Percentiles rank a stretch among this genome's conserved stretches.
phyloP scores from a whole-genome alignment of 1,284 basidiomycete genomes.

The Moesziomyces sp. region DNA sequence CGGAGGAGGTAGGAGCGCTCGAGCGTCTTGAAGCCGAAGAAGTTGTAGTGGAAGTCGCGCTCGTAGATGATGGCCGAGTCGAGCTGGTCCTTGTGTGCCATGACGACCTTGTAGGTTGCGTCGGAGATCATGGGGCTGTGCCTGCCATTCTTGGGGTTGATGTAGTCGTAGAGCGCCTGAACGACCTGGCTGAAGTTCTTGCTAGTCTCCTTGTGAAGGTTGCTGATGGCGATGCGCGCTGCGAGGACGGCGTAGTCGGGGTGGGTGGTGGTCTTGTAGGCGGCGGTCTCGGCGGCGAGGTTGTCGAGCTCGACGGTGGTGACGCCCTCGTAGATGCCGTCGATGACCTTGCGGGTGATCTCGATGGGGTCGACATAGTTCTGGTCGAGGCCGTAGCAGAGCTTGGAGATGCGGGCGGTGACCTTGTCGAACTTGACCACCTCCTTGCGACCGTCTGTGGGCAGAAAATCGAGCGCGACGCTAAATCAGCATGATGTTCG shows the following conservation, averaged over 20 bases:
- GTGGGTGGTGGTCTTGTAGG: constrained; percentile 90
- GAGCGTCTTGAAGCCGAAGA: constrained; percentile 98
- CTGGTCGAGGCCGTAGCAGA: constrained; percentile 94
- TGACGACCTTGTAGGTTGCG: constrained; percentile 84
- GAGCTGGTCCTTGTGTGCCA: constrained; percentile 82
- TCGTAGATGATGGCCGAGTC: constrained; percentile 98
- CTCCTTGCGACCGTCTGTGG: constrained; percentile 65
- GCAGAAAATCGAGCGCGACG: not conserved
- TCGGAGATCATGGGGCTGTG: constrained; percentile 91
- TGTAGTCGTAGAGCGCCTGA: constrained; percentile 89
- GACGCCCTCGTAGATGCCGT: constrained; percentile 93
- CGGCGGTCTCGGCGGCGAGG: constrained; percentile 86
- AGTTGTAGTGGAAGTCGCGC: constrained; percentile 89
- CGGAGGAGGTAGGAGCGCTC: constrained; percentile 97
- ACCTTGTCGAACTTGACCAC: constrained; percentile 68
- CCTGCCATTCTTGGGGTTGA: constrained; percentile 90
- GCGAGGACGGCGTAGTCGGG: constrained; percentile 98
- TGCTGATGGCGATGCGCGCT: constrained; percentile 97
- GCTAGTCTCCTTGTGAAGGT: constrained; percentile 99
- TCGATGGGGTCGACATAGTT: constrained; percentile 94
- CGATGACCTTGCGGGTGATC: constrained; percentile 77
- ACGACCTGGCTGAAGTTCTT: constrained; percentile 95
- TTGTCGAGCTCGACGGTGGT: constrained; percentile 95
- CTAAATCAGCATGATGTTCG: constrained; percentile 4
- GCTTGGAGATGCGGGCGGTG: constrained; percentile 85